Conservation (phyloP, 208 protist genomes). For the Wallacemonas sp. region DNA sequence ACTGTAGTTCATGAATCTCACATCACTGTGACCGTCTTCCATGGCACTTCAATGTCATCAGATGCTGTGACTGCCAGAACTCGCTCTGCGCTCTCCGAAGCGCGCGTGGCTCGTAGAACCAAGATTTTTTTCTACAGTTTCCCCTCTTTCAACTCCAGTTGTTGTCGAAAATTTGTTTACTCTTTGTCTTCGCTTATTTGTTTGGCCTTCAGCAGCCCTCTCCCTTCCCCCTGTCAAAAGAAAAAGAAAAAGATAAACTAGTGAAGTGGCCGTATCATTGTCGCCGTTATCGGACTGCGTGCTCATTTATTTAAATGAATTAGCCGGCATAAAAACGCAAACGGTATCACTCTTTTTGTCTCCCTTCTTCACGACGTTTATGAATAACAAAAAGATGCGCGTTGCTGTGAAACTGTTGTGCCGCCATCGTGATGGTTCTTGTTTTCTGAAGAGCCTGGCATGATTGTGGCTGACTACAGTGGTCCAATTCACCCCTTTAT, state of each 20-base stretch:
- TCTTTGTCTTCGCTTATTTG: constrained; percentile 2
- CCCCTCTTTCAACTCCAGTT: not conserved
- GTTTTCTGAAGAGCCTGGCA: too few species aligned
- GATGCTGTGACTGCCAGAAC: constrained; percentile 3
- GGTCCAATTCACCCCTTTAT: too few species aligned
- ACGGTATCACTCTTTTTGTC: too few species aligned
- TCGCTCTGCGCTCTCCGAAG: constrained; percentile 5
- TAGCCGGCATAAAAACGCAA: too few species aligned
- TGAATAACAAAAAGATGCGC: too few species aligned
- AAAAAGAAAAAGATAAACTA: not conserved
- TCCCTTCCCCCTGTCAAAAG: not conserved
- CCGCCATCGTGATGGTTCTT: too few species aligned
- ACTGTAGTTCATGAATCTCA: constrained; percentile 9
- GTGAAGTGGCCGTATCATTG: too few species aligned
- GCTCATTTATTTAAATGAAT: too few species aligned
- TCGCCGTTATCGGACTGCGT: too few species aligned
- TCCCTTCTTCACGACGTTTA: too few species aligned
- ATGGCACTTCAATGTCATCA: not conserved
- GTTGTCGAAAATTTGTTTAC: not conserved
- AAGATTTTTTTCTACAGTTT: not conserved
- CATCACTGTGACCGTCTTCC: constrained; percentile 10
- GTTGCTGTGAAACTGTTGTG: too few species aligned
- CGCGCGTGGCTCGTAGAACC: not conserved
- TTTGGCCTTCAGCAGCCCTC: not conserved
- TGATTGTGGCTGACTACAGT: too few species aligned